phyloP scores from a whole-genome alignment of 176 grass and related monocot genomes.

The Eragrostis curvula region DNA sequence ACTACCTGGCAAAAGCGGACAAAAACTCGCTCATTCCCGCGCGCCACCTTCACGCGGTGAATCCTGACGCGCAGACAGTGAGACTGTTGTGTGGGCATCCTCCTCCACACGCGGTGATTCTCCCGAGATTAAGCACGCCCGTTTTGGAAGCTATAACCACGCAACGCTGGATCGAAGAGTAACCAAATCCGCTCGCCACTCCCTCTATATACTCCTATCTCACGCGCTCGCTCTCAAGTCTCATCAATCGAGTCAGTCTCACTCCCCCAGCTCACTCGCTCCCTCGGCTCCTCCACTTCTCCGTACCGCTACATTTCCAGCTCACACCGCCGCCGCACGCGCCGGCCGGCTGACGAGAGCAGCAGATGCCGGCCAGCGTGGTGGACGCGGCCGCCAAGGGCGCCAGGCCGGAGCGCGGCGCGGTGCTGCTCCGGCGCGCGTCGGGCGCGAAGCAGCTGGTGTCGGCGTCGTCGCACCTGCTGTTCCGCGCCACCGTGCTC shows the following conservation, averaged over 20 bases:
- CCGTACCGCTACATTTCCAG: neutral
- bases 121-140: neutral
- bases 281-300: neutral
- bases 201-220: neutral
- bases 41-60: constrained; percentile 41
- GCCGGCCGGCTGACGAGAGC: neutral
- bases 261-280: neutral
- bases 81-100: too few species aligned
- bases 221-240: neutral
- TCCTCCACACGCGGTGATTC: neutral
- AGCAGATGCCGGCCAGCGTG: constrained; percentile 8
- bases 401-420: constrained; percentile 52
- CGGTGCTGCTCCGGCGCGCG: constrained; percentile 55
- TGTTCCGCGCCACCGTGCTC: constrained; percentile 75
- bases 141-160: constrained; percentile 19
- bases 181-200: constrained; percentile 1
- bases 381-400: constrained; percentile 64
- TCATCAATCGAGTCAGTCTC: neutral
- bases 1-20: constrained; percentile 22
- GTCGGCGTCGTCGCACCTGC: constrained; percentile 61
- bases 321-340: neutral
- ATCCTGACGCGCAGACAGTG: constrained; percentile 13
- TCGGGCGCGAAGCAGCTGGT: constrained; percentile 58
- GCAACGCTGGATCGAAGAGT: neutral
- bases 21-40: constrained; percentile 26